Evolutionary conservation across 129 eudicot species (phyloP).

Genomic region (Pittosporum tobira): DNA sequence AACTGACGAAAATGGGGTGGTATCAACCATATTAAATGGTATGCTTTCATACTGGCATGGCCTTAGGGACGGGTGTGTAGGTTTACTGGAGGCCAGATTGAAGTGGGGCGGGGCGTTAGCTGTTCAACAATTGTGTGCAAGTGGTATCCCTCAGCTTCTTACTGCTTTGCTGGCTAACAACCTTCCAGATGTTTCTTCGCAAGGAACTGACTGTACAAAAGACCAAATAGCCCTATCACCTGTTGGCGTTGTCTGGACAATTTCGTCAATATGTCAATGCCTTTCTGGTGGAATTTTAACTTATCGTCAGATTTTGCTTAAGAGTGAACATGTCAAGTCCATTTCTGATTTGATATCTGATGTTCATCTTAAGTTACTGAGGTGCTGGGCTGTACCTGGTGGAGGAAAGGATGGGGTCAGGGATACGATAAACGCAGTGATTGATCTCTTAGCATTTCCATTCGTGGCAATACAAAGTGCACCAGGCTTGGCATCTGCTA

Average conservation of each 20-base stretch:
- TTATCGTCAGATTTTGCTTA: constrained; percentile 78
- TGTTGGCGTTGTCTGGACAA: constrained; percentile 81
- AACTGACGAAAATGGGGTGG: constrained; percentile 32
- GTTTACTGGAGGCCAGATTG: constrained; percentile 68
- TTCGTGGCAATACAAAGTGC: constrained; percentile 79
- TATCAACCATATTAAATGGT: constrained; percentile 16
- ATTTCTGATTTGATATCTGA: constrained; percentile 63
- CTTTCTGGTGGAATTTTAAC: constrained; percentile 79
- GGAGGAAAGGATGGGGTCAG: constrained; percentile 79
- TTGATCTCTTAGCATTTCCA: constrained; percentile 91
- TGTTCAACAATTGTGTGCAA: constrained; percentile 90
- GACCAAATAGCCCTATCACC: constrained; percentile 77
- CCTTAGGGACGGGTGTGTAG: constrained; percentile 76
- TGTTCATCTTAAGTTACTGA: constrained; percentile 56
- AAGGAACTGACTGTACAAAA: constrained; percentile 19
- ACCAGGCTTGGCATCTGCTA: constrained; percentile 66
- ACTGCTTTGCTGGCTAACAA: constrained; percentile 54
- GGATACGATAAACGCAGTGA: constrained; percentile 65
- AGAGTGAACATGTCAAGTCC: constrained; percentile 51
- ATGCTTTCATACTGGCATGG: constrained; percentile 86
- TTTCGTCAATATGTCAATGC: constrained; percentile 77
- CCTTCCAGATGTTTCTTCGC: constrained; percentile 26
- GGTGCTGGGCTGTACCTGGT: constrained; percentile 84
- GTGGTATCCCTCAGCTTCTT: constrained; percentile 88
- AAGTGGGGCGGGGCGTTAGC: constrained; percentile 94